Evolutionary conservation across 2,329 filamentous ascomycete genomes (phyloP).

Genomic region (Penicillium sclerotigenum): DNA sequence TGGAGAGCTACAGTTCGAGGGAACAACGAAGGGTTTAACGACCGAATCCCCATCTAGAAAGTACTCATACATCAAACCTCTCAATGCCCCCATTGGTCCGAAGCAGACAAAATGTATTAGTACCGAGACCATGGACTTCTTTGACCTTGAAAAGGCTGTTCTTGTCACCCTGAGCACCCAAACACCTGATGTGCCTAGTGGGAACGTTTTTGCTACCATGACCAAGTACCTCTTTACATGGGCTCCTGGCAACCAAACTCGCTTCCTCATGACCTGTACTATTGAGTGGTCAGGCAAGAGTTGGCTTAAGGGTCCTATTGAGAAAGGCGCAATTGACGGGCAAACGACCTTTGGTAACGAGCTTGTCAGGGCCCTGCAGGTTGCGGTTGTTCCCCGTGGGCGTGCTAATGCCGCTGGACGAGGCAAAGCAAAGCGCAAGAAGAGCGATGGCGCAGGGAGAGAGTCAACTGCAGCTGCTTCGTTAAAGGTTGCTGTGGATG

Average conservation of each 20-base stretch:
- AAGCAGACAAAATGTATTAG: constrained; percentile 94
- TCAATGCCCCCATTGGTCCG: constrained; percentile 79
- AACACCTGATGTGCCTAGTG: constrained; percentile 91
- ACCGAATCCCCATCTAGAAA: constrained; percentile 70
- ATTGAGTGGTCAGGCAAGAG: constrained; percentile 98
- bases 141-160: constrained; percentile 84
- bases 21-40: constrained; percentile 73
- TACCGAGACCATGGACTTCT: constrained; percentile 74
- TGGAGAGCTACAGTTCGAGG: constrained; percentile 76
- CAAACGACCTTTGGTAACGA: constrained; percentile 80
- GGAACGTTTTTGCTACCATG: constrained; percentile 86
- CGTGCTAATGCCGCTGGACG: constrained; percentile 52
- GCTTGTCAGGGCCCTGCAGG: constrained; percentile 69
- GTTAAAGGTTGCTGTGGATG: constrained; percentile 39
- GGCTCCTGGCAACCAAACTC: constrained; percentile 81
- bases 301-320: constrained; percentile 95
- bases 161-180: constrained; percentile 79
- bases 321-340: constrained; percentile 90
- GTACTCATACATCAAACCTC: constrained; percentile 88
- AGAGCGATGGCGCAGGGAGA: constrained; percentile 44
- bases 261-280: constrained; percentile 80
- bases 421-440: constrained; percentile 60
- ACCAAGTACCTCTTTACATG: constrained; percentile 94
- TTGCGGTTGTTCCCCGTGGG: constrained; percentile 65
- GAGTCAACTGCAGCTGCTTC: constrained; percentile 46